Evolutionary conservation across 1,139 yeast genomes (phyloP), one percentile per base, ranked within the genome.

Genomic region (Lodderomyces oxycetoniae): DNA sequence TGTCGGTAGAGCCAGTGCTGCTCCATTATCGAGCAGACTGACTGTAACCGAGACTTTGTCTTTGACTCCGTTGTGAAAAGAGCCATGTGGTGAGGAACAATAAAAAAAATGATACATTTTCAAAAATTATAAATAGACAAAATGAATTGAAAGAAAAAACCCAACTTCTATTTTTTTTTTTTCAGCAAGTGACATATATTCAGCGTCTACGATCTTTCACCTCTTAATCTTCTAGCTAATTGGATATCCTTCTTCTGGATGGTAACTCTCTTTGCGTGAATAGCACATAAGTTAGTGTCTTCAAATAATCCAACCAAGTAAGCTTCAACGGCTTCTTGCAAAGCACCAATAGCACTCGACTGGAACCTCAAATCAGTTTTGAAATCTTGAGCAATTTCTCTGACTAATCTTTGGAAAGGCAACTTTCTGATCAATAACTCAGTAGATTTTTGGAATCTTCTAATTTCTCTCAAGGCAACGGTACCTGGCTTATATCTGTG

Each of bases 121-220:
- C 26, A 24, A 24, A 24, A 10, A 24, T n/a, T 24, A 12, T 24
- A 24, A 24, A 24, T 24, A 6, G 11, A 24, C 26, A 24, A 24
- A 10, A 24, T n/a, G 23, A 20, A 20, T 24, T 10, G n/a, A 24
- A 24, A n/a, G 12, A 7, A 12, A 10, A 24, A 10, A 10, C 9
- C n/a, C 6, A 7, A 24, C n/a, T 12, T 12, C 26, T 19, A 7
- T 19, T 19, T 19, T 19, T 19, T 19, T 19, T 19, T 19, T 19
- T 19, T 7, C 7, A 19, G 10, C 7, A 19, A 19, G 10, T 7
- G 10, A 7, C 22, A 7, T 7, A 19, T 19, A 10, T 19, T 7
- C 22, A 19, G 77, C 88, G 89, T 84, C 97, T 87, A 87, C 89
- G 97, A 53, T 61, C 74, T 64, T 57, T 68, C 74, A 47, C 74